Conservation (phyloP, 495 filamentous ascomycete genomes). For the Penicillium silybi region DNA sequence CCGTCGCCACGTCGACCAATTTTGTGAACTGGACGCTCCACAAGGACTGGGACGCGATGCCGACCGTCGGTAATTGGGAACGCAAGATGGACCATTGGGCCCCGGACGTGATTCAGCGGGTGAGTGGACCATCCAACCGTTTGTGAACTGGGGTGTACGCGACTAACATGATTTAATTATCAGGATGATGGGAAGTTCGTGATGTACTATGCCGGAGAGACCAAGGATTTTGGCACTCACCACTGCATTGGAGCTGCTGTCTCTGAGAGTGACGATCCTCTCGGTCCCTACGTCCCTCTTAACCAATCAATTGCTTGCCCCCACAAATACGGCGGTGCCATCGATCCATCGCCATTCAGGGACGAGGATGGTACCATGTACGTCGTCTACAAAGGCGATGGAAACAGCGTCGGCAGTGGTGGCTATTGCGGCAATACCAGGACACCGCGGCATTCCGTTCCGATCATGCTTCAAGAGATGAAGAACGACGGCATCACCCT, state of each 20-base stretch:
- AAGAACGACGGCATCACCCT: conserved; percentile 47
- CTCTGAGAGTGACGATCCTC: conserved; percentile 25
- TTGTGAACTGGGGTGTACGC: neutral
- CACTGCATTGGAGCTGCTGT: conserved; percentile 55
- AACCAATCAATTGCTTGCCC: conserved; percentile 45
- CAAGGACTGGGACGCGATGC: conserved; percentile 28
- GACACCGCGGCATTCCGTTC: conserved; percentile 41
- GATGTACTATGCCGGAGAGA: conserved; percentile 53
- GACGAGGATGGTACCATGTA: conserved; percentile 49
- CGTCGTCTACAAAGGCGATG: conserved; percentile 58
- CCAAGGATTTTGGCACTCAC: conserved; percentile 23
- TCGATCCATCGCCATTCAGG: conserved; percentile 51
- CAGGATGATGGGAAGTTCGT: conserved; percentile 45
- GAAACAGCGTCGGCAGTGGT: conserved; percentile 53
- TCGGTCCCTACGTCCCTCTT: conserved; percentile 49
- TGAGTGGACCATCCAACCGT: conserved; percentile 10
- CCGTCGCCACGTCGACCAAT: conserved; percentile 29
- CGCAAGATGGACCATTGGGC: conserved; percentile 28
- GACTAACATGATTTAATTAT: neutral
- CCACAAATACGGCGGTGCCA: conserved; percentile 48
- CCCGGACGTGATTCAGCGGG: conserved; percentile 33
- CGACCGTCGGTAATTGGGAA: conserved; percentile 23
- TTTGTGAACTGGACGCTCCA: conserved; percentile 31
- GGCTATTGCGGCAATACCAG: conserved; percentile 52
- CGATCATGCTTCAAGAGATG: conserved; percentile 56